phyloP scores from a whole-genome alignment of 2,329 filamentous ascomycete genomes.

The Talaromyces amestolkiae region DNA sequence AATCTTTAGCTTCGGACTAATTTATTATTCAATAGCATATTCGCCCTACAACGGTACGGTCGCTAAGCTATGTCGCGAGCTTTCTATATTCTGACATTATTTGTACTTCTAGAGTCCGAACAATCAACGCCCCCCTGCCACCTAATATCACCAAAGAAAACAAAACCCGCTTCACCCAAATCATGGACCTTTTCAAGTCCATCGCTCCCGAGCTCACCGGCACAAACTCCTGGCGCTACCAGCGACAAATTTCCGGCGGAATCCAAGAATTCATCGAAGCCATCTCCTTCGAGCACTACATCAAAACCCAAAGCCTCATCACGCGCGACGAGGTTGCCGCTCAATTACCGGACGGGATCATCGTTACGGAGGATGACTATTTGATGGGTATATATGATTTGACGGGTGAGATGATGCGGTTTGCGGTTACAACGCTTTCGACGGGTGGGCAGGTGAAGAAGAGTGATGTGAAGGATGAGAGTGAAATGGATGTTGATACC shows the following conservation, averaged over 20 bases:
- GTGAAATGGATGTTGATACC: slow-evolving; percentile 25
- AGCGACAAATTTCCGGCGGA: slow-evolving; percentile 70
- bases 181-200: slow-evolving; percentile 64
- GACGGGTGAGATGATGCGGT: slow-evolving; percentile 94
- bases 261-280: slow-evolving; percentile 96
- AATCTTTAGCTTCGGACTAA: neutral
- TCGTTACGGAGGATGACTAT: slow-evolving; percentile 78
- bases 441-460: slow-evolving; percentile 59
- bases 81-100: neutral
- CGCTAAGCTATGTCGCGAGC: neutral
- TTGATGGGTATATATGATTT: slow-evolving; percentile 89
- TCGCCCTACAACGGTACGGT: slow-evolving; percentile 72
- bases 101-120: slow-evolving; percentile 35
- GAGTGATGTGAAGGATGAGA: slow-evolving; percentile 11
- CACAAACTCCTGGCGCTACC: slow-evolving; percentile 80
- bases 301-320: slow-evolving; percentile 73
- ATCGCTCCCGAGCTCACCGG: slow-evolving; percentile 72
- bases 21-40: slow-evolving; percentile 61
- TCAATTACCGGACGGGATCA: slow-evolving; percentile 50
- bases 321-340: slow-evolving; percentile 59
- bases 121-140: slow-evolving; percentile 54
- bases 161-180: slow-evolving; percentile 66
- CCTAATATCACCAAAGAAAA: slow-evolving; percentile 68
- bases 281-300: slow-evolving; percentile 82
- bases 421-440: slow-evolving; percentile 84